Evolutionary conservation across 2,329 filamentous ascomycete species (phyloP).

Genomic region (Colletotrichum abscissum): DNA sequence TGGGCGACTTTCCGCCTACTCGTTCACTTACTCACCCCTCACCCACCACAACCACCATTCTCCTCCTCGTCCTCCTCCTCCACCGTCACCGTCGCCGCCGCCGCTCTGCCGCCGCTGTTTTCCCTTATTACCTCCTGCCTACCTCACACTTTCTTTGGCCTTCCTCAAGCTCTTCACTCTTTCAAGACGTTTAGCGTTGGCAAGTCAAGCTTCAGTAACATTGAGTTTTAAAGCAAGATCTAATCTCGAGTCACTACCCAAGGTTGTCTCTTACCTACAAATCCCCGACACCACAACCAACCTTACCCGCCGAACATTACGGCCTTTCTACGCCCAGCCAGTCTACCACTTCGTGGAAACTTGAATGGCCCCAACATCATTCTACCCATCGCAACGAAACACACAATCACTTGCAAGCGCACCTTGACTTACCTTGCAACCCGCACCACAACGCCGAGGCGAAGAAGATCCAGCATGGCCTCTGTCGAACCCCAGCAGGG

Average conservation of each 20-base stretch:
- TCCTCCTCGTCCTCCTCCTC: no score
- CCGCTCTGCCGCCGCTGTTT: no score
- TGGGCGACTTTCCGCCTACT: no score
- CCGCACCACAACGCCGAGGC: neutral
- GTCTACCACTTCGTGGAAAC: neutral
- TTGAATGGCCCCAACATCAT: neutral
- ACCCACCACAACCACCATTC: no score
- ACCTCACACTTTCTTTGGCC: neutral
- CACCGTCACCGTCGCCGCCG: no score
- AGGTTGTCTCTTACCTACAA: no score
- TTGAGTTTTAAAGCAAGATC: neutral
- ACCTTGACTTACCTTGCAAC: neutral
- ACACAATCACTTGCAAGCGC: neutral
- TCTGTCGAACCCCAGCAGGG: neutral
- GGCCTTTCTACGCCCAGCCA: neutral
- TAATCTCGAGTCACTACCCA: no score
- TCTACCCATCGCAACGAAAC: rapidly evolving
- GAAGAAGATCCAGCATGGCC: neutral
- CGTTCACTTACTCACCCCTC: no score
- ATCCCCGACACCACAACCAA: neutral
- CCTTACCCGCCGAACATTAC: neutral
- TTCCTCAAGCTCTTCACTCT: neutral
- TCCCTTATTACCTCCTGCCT: no score
- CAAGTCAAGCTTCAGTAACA: neutral
- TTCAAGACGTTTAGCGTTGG: neutral